phyloP scores from a whole-genome alignment of 1,284 basidiomycete genomes.

The Malassezia brasiliensis region DNA sequence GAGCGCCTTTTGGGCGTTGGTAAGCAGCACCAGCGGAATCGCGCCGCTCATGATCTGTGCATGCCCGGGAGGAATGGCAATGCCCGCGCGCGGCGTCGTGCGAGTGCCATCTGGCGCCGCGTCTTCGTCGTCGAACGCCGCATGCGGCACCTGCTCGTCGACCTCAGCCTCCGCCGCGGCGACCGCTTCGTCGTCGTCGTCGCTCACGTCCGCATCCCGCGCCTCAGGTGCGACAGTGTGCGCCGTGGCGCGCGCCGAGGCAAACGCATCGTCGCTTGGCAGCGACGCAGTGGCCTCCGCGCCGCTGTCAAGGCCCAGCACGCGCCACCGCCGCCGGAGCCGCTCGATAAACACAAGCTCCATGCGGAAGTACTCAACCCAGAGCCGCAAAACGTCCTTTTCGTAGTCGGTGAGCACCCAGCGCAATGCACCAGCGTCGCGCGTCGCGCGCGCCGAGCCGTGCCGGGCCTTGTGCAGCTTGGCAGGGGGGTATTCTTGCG shows the following conservation, averaged over 20 bases:
- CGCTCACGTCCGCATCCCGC: slow-evolving; percentile 15
- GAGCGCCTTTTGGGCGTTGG: slow-evolving; percentile 23
- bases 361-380: slow-evolving; percentile 62
- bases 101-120: slow-evolving; percentile 12
- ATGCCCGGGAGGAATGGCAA: slow-evolving; percentile 25
- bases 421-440: slow-evolving; percentile 2
- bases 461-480: slow-evolving; percentile 8
- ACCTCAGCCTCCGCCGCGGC: slow-evolving; percentile 16
- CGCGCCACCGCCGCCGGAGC: slow-evolving; percentile 67
- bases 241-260: neutral
- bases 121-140: slow-evolving; percentile 13
- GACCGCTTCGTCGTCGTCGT: slow-evolving; percentile 16
- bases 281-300: neutral
- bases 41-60: slow-evolving; percentile 28
- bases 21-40: slow-evolving; percentile 31
- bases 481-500: neutral
- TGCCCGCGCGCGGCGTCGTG: slow-evolving; percentile 3
- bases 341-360: slow-evolving; percentile 80
- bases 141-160: slow-evolving; percentile 12
- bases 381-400: slow-evolving; percentile 32
- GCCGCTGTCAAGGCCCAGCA: slow-evolving; percentile 57
- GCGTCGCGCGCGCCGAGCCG: neutral
- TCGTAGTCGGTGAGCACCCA: slow-evolving; percentile 21
- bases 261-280: slow-evolving; percentile 1
- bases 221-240: slow-evolving; percentile 8